Base-by-base conservation (phyloP, 768 basidiomycete genomes). In the Pleurotus sapidus region DNA sequence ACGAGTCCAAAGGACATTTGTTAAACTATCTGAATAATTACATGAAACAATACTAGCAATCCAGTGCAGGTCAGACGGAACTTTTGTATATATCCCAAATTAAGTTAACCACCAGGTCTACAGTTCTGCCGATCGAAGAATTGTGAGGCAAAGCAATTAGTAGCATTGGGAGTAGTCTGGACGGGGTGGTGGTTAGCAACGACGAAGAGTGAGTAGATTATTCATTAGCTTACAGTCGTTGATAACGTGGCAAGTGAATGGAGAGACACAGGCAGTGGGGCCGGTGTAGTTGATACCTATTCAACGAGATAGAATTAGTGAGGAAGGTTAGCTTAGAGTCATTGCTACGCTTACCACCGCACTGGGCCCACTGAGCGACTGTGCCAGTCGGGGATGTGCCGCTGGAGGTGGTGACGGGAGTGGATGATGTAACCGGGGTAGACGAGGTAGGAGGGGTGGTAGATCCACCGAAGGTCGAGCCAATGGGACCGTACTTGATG, bases 401-500 rank as follows among this genome's bases (percentile, higher is more conserved):
- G 37, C 61, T 68, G 61, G 64, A 60, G 55, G 62, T 65, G 49
- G 59, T 58, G 40, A 60, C 58, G 25, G 58, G 48, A 37, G 57
- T 61, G 30, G 60, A 61, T 14, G 38, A 8, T 39, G 55, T 15
- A 34, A 49, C 15, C 11, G 40, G 34, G 27, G 37, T 24, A n/a
- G 51, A 30, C 37, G 58, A 49, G 20, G 54, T 37, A 9, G 60
- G 57, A 56, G 54, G 40, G 30, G 60, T 59, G 50, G n/a, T n/a
- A n/a, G 58, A 53, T 14, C 27, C 47, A 15, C 56, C 45, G 64
- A 55, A 81, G 55, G 80, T 81, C 25, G 77, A 75, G 59, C 75
- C 77, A 63, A 82, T 76, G 65, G 72, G 69, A 56, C 80, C 81
- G 64, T 76, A 78, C 66, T 71, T 75, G 73, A 82, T 83, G 76